Evolutionary conservation across 1,284 basidiomycete genomes (phyloP), one percentile per base, ranked within the genome.

Genomic region (Cutaneotrichosporon spelunceum): DNA sequence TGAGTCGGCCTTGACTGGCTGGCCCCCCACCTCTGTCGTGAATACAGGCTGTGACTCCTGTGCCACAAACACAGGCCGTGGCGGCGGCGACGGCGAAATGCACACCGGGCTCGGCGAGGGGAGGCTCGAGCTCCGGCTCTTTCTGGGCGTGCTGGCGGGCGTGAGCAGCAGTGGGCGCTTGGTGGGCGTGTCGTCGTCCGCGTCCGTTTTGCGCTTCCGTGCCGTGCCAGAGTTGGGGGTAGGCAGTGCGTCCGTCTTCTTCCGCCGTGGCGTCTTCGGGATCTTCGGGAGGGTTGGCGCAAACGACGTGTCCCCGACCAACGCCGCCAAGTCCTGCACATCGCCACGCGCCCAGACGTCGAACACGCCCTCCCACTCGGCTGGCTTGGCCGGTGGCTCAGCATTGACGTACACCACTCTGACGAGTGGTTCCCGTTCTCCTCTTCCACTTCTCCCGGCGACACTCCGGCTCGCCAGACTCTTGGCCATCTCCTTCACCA

Each of bases 301-400:
- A 26, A 58, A 67, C 7, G n/a, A 24, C 26, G 47, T 29, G 48
- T 67, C 62, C 24, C 29, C 61, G 16, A 67, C 60, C 4, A 67
- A 56, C 9, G 79, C 77, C 3, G 89, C 88, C 76, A 93, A 91
- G 26, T 73, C 73, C 76, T 96, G 93, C 4, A 91, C 87, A 72
- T 97, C 91, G 3, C 93, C 92, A 69, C 91, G 86, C 52, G 93
- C 78, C 91, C 92, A 97, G 29, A 87, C 84, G 77, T 97, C 93
- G 70, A 97, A 96, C 2, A 93, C 87, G 24, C 87, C 90, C 66
- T 90, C 88, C 92, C 92, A 96, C 68, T 93, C 90, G 56, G 86
- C 83, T 8, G 87, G 87, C 11, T 90, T 90, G 14, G 87, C 84
- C 0, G 93, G 93, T 70, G 93, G 92, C 70, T 96, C 92, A 60